phyloP scores from a whole-genome alignment of 192 early-diverging fungal species.

The Backusella tuberculispora region DNA sequence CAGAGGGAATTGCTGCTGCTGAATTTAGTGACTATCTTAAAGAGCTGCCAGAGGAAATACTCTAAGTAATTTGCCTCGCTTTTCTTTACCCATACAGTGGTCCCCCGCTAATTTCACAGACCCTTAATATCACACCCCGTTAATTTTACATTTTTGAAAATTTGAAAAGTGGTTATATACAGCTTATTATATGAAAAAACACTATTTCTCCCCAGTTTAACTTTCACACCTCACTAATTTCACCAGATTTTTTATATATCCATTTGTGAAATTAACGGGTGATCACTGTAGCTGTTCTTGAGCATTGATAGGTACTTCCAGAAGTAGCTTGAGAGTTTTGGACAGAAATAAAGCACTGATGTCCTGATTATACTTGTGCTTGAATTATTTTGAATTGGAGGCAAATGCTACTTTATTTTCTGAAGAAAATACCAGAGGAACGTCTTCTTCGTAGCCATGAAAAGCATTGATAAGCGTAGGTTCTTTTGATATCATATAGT shows the following conservation, averaged over 20 bases:
- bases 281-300: background rate
- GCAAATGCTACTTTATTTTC: background rate
- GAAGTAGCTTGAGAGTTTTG: background rate
- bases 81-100: background rate
- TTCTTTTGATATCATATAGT: background rate
- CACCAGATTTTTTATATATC: too few relatives aligned
- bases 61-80: background rate
- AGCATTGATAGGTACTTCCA: background rate
- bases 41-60: background rate
- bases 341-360: background rate
- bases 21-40: background rate
- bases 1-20: background rate
- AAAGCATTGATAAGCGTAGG: background rate
- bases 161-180: too few relatives aligned
- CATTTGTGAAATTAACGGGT: too few relatives aligned
- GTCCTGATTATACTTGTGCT: background rate
- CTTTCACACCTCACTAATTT: too few relatives aligned
- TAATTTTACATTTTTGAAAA: too few relatives aligned
- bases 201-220: too few relatives aligned
- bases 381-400: background rate
- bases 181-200: too few relatives aligned
- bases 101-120: too few relatives aligned
- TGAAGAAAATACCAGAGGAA: background rate
- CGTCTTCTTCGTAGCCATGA: background rate
- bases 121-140: too few relatives aligned